Conservation (phyloP, 225 moss, liverwort and hornwort genomes). For the Marchantia polymorpha region DNA sequence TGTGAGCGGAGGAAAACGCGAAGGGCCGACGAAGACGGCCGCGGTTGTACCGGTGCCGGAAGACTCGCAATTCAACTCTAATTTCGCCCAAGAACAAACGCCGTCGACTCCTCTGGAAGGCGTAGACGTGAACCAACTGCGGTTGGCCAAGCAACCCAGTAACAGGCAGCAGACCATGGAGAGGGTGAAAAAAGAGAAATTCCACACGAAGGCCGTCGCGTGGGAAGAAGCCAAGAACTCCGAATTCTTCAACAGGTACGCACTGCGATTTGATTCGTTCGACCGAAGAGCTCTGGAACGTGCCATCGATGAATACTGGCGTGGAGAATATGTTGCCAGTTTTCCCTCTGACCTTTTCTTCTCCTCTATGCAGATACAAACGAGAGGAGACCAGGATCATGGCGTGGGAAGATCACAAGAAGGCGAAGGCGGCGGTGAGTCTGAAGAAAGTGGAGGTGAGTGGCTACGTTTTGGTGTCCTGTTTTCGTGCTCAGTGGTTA, state of each 20-base stretch:
- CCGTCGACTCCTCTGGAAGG: neutral
- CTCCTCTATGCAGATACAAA: constrained; percentile 30
- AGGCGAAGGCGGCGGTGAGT: constrained; percentile 23
- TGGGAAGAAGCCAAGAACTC: constrained; percentile 42
- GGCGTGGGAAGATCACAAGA: constrained; percentile 41
- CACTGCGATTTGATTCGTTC: neutral
- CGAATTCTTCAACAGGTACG: constrained; percentile 30
- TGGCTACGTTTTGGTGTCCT: neutral
- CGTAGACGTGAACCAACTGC: neutral
- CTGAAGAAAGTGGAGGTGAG: constrained; percentile 41
- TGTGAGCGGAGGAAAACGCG: neutral
- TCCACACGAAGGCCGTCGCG: constrained; percentile 32
- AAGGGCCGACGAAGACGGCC: constrained; percentile 12
- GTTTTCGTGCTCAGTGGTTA: no score
- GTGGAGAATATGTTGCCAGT: no score
- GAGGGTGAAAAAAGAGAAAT: constrained; percentile 23
- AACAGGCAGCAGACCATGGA: constrained; percentile 9
- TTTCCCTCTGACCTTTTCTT: neutral
- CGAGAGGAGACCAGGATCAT: constrained; percentile 34
- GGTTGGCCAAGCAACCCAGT: neutral
- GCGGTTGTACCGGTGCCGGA: constrained; percentile 10
- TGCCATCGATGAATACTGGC: neutral
- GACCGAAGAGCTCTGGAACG: neutral
- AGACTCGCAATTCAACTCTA: constrained; percentile 4
- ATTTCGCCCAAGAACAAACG: neutral